Percentiles rank a stretch among this genome's conserved stretches.
phyloP scores from a whole-genome alignment of 345 rosid species.

The Dipteronia sinensis region DNA sequence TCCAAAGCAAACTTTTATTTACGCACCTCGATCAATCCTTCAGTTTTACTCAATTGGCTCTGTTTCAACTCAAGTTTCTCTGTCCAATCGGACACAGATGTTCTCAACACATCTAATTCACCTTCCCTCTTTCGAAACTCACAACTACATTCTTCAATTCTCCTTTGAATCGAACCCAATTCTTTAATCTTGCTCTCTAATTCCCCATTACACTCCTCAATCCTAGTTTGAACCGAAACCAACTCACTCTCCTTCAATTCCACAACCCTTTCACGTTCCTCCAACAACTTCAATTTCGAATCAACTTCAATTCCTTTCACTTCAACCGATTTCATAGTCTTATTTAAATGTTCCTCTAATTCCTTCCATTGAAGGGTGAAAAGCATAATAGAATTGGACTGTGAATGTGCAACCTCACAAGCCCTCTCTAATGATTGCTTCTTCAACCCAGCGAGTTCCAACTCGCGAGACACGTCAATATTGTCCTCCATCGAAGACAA shows the following conservation, averaged over 20 bases:
- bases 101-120: no score
- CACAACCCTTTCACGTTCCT: slow-evolving; percentile 8
- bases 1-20: slow-evolving; percentile 1
- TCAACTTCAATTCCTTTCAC: not conserved
- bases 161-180: not conserved
- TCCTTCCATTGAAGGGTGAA: slow-evolving; percentile 39
- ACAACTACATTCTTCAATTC: no score
- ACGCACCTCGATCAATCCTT: not conserved
- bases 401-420: slow-evolving; percentile 25
- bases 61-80: slow-evolving; percentile 15
- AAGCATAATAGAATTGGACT: slow-evolving; percentile 27
- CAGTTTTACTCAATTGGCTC: slow-evolving; percentile 8
- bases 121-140: no score
- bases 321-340: slow-evolving; percentile 3
- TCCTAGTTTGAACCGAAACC: not conserved
- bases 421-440: slow-evolving; percentile 18
- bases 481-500: slow-evolving; percentile 10
- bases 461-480: not conserved
- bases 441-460: slow-evolving; percentile 21
- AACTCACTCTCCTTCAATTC: slow-evolving; percentile 23
- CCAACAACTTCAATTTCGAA: not conserved
- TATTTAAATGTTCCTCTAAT: slow-evolving; percentile 24
- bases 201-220: slow-evolving; percentile 19
- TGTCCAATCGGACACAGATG: no score
- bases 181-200: not conserved